Conservation (phyloP, 225 moss, liverwort and hornwort species). For the Marchantia polymorpha region DNA sequence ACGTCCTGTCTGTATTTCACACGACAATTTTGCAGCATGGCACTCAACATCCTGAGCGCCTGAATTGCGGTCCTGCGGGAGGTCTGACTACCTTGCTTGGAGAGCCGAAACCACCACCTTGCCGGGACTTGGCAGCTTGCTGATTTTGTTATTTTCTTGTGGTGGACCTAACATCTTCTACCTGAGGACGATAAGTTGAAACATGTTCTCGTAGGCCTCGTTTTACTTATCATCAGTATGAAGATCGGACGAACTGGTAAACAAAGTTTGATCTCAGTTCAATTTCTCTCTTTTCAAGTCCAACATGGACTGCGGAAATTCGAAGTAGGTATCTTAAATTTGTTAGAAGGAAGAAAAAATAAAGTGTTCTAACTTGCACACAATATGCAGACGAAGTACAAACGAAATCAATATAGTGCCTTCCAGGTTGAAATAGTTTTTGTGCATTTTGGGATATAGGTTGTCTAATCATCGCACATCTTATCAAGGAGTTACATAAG, state of each 20-base stretch:
- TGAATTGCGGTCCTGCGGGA: constrained; percentile 72
- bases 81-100: constrained; percentile 67
- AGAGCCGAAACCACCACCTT: constrained; percentile 67
- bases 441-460: background rate
- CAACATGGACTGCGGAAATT: background rate
- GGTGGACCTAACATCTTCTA: background rate
- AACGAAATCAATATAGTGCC: background rate
- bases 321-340: background rate
- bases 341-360: background rate
- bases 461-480: background rate
- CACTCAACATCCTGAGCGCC: constrained; percentile 69
- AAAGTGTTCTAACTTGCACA: background rate
- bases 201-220: too few relatives aligned
- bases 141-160: constrained; percentile 8
- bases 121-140: constrained; percentile 70
- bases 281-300: background rate
- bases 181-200: background rate
- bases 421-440: background rate
- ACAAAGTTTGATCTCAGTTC: background rate
- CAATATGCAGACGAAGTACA: background rate
- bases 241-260: background rate
- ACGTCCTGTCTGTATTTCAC: too few relatives aligned
- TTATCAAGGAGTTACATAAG: background rate
- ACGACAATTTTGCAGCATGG: constrained; percentile 56
- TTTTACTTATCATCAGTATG: background rate